Base-by-base conservation (phyloP, 1,139 yeast species). In the Wickerhamomyces sp. region DNA sequence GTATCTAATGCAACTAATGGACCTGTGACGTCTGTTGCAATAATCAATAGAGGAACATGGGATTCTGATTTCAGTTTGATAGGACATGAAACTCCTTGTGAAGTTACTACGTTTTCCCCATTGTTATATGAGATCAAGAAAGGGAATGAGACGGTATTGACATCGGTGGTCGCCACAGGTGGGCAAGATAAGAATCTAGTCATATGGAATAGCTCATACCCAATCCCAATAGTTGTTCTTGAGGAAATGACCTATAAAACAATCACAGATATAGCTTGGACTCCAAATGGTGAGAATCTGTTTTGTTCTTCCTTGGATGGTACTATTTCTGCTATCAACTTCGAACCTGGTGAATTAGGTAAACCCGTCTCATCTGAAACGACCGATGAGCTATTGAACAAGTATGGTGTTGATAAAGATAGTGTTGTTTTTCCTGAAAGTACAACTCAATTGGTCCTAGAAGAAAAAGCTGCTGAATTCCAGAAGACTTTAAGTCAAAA, bases 1-100 rank as follows among this genome's bases (percentile, higher is more conserved):
- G 96, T 88, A 0, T 96, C 99, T 0, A 94, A 93, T 65, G 97
- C 99, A 2, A 89, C 95, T 10, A 93, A 94, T 64, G 98, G 98
- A 0, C 97, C 97, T 0, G 94, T 93, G 0, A 81, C 96, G 1
- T 83, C 96, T 0, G 93, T 90, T 7, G 93, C 91, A 0, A 79
- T 93, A 34, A 81, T 93, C 30, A 85, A 86, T 54, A 75, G 99
- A 66, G 99, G 98, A 29, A 84, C 77, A 44, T 94, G 99, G 99
- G 91, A 84, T 41, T 75, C 90, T 10, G 95, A 88, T 51, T 76
- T 91, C 42, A 84, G 94, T 46, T 73, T 93, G 40, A 86, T 94
- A 41, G 99, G 99, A 1, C 99, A 93, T 61, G 96, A 91, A 55
- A 90, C 95, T 1, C 98, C 99, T 0, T 88, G 96, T 54, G 99